Evolutionary conservation across 2,329 filamentous ascomycete genomes (phyloP), one percentile per base, ranked within the genome.

Genomic region (Calycina herbarum): DNA sequence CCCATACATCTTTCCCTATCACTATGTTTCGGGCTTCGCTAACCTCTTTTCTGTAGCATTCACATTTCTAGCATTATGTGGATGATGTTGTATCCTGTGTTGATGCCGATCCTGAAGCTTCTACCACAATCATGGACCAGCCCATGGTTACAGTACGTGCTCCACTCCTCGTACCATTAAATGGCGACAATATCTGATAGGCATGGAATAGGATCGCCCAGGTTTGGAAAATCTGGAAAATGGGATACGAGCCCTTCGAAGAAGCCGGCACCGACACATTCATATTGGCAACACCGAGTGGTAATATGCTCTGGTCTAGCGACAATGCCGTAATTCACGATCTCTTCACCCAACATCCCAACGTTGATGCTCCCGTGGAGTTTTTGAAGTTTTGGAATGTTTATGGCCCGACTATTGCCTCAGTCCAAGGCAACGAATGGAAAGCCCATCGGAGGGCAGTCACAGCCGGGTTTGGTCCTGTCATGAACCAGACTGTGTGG

Each of bases 281-380:
- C 11, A 54, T 62, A 51, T 54, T 62, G 42, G 42, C 59, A 15
- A 62, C 59, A 56, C 59, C 59, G 29, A 54, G 59, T 33, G 59
- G 59, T 15, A 62, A 62, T 17, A 62, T 62, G 29, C 59, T 62
- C 27, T 62, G 59, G 59, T 61, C 59, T 61, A 62, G 59, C 45
- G 59, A 62, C 7, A 62, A 62, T 38, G 29, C 59, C 59, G 8
- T 62, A 35, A 56, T 62, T 10, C 45, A n/a, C n/a, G 29, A 54
- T 20, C 20, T 51, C 7, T 54, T 62, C 13, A 62, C 20, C 17
- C 59, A 62, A 24, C 59, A 61, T 54, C 45, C 59, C 45, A 17
- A 62, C 24, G 45, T 62, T 38, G 59, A 62, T 27, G 27, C 40
- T 35, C 59, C 59, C 3, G 59, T 62, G n/a, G 59, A 56, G 45